A percentile compares a stretch with the other conserved stretches of the same genome.
Conservation (phyloP, 805 yeast genomes). For the Schizosaccharomyces japonicus region DNA sequence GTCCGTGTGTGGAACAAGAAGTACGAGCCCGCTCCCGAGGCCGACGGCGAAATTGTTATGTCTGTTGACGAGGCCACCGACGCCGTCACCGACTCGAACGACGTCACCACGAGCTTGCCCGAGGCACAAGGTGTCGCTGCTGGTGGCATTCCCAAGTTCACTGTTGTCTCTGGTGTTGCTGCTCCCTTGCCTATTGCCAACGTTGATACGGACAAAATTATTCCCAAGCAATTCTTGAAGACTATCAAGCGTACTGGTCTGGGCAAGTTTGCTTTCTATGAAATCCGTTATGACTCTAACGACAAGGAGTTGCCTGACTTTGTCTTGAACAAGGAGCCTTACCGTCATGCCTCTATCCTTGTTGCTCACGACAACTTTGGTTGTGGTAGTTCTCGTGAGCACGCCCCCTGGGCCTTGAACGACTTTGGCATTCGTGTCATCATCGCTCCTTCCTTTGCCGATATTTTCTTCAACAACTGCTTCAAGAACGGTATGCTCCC, state of each 20-base stretch:
- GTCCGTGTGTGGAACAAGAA: constrained; percentile 11
- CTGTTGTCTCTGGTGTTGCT: constrained; percentile 55
- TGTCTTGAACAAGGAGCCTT: constrained; percentile 66
- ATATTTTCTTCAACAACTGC: constrained; percentile 90
- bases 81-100: constrained; percentile 11
- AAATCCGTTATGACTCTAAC: constrained; percentile 39
- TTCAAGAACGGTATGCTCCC: constrained; percentile 91
- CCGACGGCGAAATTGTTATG: constrained; percentile 38
- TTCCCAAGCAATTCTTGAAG: constrained; percentile 93
- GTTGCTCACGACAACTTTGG: constrained; percentile 94
- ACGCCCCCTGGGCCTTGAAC: constrained; percentile 97
- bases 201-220: constrained; percentile 94
- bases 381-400: constrained; percentile 97
- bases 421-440: constrained; percentile 91
- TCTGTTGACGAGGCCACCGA: constrained; percentile 18
- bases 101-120: constrained; percentile 13
- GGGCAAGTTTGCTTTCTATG: constrained; percentile 70
- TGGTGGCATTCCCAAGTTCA: constrained; percentile 50
- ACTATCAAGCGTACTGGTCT: constrained; percentile 95
- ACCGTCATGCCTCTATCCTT: constrained; percentile 53
- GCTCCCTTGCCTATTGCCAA: constrained; percentile 90
- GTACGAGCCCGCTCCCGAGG: constrained; percentile 17
- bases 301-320: constrained; percentile 48
- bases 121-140: constrained; percentile 12
- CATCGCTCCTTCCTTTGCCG: constrained; percentile 96